A percentile compares a stretch with the other conserved stretches of the same genome.
phyloP scores from a whole-genome alignment of 306 rosid genomes.

The Amphicarpaea edgeworthii region DNA sequence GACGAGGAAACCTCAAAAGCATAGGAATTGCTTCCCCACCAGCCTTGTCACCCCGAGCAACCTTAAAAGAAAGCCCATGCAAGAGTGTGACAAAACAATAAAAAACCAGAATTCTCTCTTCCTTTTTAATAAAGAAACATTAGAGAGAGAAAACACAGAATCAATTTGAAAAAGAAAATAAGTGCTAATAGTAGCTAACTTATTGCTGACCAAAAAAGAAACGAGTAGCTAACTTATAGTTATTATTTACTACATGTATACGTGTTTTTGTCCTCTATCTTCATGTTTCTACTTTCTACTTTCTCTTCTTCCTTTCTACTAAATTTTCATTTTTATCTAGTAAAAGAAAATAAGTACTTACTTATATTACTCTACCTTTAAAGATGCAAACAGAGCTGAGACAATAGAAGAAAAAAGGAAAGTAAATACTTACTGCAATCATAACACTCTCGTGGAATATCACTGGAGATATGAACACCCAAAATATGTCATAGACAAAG shows the following conservation, averaged over 20 bases:
- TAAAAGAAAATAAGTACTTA: conserved; percentile 14
- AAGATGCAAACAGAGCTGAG: conserved; percentile 35
- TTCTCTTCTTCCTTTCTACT: conserved; percentile 22
- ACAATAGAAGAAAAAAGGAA: conserved; percentile 38
- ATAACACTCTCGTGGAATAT: conserved; percentile 87
- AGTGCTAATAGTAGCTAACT: conserved; percentile 9
- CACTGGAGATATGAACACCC: conserved; percentile 91
- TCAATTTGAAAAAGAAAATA: conserved; percentile 20
- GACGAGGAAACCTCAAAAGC: conserved; percentile 87
- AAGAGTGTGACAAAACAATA: conserved; percentile 15
- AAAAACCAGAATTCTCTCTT: conserved; percentile 22
- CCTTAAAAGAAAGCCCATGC: conserved; percentile 59
- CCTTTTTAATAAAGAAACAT: conserved; percentile 14
- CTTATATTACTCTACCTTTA: conserved; percentile 2
- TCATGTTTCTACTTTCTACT: conserved; percentile 10
- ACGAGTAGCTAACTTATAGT: conserved; percentile 5
- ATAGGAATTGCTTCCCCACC: conserved; percentile 97
- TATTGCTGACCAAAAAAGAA: too few relatives aligned
- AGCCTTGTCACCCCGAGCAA: conserved; percentile 86
- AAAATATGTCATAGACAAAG: conserved; percentile 94
- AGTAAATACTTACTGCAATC: conserved; percentile 71
- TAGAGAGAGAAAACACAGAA: conserved; percentile 19
- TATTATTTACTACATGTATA: conserved; percentile 1
- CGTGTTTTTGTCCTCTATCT: not conserved
- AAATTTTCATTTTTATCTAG: conserved; percentile 1